These are phyloP conservation scores for Hymenoscyphus fraxineus DNA, from an alignment of 2,329 filamentous ascomycete species.

Conservation along the genomic window DNA sequence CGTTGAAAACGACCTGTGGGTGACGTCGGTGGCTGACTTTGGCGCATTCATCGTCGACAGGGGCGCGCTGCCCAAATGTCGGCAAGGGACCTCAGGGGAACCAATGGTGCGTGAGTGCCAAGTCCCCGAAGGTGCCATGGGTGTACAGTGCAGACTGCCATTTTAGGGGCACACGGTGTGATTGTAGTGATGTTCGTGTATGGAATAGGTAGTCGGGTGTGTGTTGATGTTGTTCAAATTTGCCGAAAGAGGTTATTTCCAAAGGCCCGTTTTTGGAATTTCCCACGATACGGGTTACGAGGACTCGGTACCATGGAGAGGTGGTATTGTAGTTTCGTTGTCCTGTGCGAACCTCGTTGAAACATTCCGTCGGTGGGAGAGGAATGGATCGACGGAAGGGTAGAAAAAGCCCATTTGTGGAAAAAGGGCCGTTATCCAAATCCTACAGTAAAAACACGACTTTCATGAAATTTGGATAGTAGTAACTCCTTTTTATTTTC, in stretches of 20 bases:
- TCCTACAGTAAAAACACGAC: neutral
- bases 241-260: neutral
- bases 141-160: neutral
- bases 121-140: neutral
- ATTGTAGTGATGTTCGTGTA: neutral
- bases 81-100: neutral
- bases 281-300: neutral
- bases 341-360: slow-evolving; percentile 1
- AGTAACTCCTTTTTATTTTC: too few relatives aligned
- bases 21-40: neutral
- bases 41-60: neutral
- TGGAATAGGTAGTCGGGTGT: too few relatives aligned
- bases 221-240: neutral
- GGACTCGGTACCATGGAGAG: neutral
- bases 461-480: neutral
- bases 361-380: neutral
- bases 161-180: neutral
- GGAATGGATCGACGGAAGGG: neutral
- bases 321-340: neutral
- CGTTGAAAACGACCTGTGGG: neutral
- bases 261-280: neutral
- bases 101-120: neutral
- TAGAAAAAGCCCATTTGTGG: neutral
- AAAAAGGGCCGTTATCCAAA: neutral
- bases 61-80: neutral